These are phyloP conservation scores for Hylodesmum podocarpum DNA, from an alignment of 306 rosid species.

Conservation along the genomic window DNA sequence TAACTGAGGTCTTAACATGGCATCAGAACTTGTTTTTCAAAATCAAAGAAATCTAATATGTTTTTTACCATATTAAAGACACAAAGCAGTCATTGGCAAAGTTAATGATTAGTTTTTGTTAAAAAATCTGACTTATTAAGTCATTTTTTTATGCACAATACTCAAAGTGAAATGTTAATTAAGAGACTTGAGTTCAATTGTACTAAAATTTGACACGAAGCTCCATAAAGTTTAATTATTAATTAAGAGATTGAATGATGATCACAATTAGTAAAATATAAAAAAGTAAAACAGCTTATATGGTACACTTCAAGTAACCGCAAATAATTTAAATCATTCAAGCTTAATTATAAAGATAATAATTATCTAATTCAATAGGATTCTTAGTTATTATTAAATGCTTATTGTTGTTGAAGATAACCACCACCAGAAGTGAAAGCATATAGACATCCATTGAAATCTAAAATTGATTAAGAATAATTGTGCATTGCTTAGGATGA, in stretches of 20 bases:
- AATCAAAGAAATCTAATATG: too few relatives aligned
- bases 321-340: not conserved
- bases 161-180: too few relatives aligned
- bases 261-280: not conserved
- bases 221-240: not conserved
- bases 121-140: too few relatives aligned
- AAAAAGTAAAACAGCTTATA: not conserved
- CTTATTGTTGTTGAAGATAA: constrained; percentile 1
- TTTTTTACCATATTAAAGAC: too few relatives aligned
- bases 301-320: not conserved
- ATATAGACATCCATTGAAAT: not conserved
- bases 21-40: too few relatives aligned
- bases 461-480: constrained; percentile 9
- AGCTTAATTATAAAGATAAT: not conserved
- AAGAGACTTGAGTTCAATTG: too few relatives aligned
- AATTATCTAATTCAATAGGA: not conserved
- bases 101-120: too few relatives aligned
- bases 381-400: not conserved
- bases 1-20: too few relatives aligned
- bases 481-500: constrained; percentile 17
- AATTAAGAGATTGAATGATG: not conserved
- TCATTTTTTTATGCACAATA: too few relatives aligned
- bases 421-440: not conserved
- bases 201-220: too few relatives aligned
- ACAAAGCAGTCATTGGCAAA: too few relatives aligned